Conservation (phyloP, 2,329 filamentous ascomycete species). For the Colletotrichum sojae region DNA sequence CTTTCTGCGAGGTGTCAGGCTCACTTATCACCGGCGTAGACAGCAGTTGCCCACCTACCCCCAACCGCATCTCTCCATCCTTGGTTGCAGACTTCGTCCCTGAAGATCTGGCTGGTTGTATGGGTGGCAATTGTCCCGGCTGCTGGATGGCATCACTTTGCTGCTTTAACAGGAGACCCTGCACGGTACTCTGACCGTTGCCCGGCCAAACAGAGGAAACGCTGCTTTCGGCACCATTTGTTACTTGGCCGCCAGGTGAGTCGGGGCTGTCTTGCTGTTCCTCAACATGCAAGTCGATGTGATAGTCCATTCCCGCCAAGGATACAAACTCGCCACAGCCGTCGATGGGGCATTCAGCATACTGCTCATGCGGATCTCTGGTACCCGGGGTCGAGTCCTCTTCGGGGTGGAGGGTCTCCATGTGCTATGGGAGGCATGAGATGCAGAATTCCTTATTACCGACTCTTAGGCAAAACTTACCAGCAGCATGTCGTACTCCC, state of each 20-base stretch:
- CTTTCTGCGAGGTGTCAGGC: slow-evolving; percentile 55
- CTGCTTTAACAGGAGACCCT: too few species aligned
- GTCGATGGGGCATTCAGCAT: slow-evolving; percentile 48
- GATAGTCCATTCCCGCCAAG: slow-evolving; percentile 69
- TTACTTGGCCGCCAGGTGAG: slow-evolving; percentile 18
- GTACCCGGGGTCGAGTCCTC: slow-evolving; percentile 9
- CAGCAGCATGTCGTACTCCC: slow-evolving; percentile 53
- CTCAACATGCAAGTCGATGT: slow-evolving; percentile 71
- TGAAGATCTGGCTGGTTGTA: too few species aligned
- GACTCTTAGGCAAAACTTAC: slow-evolving; percentile 44
- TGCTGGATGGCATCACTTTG: too few species aligned
- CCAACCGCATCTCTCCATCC: slow-evolving; percentile 45
- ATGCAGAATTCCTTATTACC: not conserved
- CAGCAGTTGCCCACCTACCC: slow-evolving; percentile 49
- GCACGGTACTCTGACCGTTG: too few species aligned
- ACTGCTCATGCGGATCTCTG: slow-evolving; percentile 50
- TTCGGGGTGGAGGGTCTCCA: slow-evolving; percentile 48
- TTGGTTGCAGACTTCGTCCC: not conserved
- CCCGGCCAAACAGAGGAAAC: not conserved
- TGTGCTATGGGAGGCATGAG: slow-evolving; percentile 43
- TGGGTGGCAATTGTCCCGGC: not conserved
- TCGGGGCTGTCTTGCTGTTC: slow-evolving; percentile 44
- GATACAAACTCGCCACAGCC: slow-evolving; percentile 70
- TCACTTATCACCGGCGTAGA: slow-evolving; percentile 8
- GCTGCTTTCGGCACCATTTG: not conserved